A percentile compares a stretch with the other conserved stretches of the same genome.
phyloP scores from a whole-genome alignment of 2,329 filamentous ascomycete species.

The Aspergillus glaucus region DNA sequence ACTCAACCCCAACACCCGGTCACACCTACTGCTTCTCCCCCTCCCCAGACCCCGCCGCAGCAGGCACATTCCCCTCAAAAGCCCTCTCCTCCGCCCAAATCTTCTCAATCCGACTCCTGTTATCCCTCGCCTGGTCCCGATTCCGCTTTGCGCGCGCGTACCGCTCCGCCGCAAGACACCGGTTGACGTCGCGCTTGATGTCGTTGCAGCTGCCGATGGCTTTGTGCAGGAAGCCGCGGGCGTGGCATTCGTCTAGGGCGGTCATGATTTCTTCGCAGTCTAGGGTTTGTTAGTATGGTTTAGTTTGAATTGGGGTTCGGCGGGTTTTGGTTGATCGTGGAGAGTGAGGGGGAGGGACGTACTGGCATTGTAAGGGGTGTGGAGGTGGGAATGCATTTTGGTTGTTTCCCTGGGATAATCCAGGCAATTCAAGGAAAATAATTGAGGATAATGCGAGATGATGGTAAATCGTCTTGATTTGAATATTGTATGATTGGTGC shows the following conservation, averaged over 20 bases:
- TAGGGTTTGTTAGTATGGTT: slow-evolving; percentile 35
- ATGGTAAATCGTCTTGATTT: too few species aligned
- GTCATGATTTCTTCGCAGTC: slow-evolving; percentile 93
- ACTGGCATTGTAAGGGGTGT: slow-evolving; percentile 89
- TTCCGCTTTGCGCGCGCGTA: slow-evolving; percentile 72
- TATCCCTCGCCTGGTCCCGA: slow-evolving; percentile 61
- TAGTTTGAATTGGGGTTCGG: neutral
- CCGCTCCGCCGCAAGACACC: slow-evolving; percentile 75
- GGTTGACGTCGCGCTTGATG: slow-evolving; percentile 75
- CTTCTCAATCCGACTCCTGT: slow-evolving; percentile 67
- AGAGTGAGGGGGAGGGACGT: slow-evolving; percentile 20
- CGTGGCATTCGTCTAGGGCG: slow-evolving; percentile 92
- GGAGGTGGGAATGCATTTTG: slow-evolving; percentile 93
- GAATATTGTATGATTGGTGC: slow-evolving; percentile 1
- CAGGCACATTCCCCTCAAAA: slow-evolving; percentile 12
- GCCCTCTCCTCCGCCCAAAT: slow-evolving; percentile 61
- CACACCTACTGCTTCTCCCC: neutral
- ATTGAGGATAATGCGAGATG: neutral
- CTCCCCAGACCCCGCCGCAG: neutral
- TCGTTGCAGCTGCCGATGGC: slow-evolving; percentile 84
- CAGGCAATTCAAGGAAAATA: neutral
- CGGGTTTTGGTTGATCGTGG: neutral
- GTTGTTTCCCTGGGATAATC: neutral
- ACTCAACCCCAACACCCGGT: neutral
- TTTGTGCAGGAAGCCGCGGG: slow-evolving; percentile 86